Conservation (phyloP, 805 yeast species). For the Candida sithepensis region DNA sequence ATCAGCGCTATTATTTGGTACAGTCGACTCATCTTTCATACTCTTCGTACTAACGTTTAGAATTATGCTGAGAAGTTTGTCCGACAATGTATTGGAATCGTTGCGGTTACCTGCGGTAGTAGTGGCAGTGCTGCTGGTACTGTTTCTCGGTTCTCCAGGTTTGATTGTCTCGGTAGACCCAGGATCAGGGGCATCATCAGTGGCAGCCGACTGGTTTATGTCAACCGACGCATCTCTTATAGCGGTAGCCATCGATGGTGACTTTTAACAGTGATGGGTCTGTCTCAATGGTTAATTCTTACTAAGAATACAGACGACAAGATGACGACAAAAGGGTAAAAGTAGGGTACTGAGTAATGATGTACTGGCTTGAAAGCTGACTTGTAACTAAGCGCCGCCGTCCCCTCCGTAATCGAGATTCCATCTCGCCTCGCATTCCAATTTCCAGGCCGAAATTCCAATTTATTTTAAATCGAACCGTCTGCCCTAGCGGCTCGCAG, state of each 20-base stretch:
- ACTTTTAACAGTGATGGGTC: too few species aligned
- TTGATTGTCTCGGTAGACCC: not conserved
- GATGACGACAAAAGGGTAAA: too few species aligned
- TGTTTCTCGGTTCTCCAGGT: not conserved
- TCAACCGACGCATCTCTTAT: not conserved
- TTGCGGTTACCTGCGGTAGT: too few species aligned
- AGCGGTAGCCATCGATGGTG: not conserved
- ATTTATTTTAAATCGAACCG: too few species aligned
- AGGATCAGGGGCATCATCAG: not conserved
- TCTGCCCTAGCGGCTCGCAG: too few species aligned
- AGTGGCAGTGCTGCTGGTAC: too few species aligned
- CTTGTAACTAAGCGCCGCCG: too few species aligned
- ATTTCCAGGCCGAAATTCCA: too few species aligned
- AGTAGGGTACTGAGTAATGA: not conserved
- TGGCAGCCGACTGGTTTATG: not conserved
- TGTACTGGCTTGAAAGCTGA: not conserved
- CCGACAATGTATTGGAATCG: constrained; percentile 2
- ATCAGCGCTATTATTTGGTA: constrained; percentile 22
- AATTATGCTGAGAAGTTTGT: constrained; percentile 8
- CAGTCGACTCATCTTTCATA: constrained; percentile 3
- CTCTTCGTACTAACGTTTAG: constrained; percentile 4
- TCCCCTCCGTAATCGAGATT: too few species aligned
- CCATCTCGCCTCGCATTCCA: too few species aligned
- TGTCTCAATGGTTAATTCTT: too few species aligned
- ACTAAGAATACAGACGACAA: too few species aligned